A percentile compares a stretch with the other conserved stretches of the same genome.
These are phyloP conservation scores for Liriodendron chinense DNA, from an alignment of 164 flowering plant species.

Conservation along the genomic window DNA sequence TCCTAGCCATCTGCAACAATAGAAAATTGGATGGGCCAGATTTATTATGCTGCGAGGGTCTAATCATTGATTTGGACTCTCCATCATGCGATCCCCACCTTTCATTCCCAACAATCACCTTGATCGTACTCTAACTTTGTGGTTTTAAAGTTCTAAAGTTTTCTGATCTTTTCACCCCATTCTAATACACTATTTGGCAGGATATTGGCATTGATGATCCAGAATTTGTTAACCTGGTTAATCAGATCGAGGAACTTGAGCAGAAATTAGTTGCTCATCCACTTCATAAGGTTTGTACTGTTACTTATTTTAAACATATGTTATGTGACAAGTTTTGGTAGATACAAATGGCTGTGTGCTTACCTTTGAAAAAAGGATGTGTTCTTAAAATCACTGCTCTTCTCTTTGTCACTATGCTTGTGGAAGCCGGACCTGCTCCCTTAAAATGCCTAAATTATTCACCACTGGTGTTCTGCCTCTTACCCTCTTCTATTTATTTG, in stretches of 20 bases:
- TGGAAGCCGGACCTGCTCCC: background rate
- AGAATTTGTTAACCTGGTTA: conserved; percentile 74
- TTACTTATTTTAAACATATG: background rate
- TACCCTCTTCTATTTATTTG: background rate
- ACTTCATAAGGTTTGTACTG: conserved; percentile 62
- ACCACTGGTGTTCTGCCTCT: background rate
- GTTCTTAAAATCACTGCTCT: background rate
- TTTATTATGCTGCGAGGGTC: too few relatives aligned
- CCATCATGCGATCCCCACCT: too few relatives aligned
- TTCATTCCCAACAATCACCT: too few relatives aligned
- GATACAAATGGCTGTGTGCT: background rate
- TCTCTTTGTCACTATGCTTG: background rate
- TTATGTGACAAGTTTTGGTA: background rate
- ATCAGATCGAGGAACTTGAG: conserved; percentile 85
- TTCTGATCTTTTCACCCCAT: too few relatives aligned
- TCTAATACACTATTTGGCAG: conserved; percentile 34
- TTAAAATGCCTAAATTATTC: background rate
- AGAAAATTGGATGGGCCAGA: too few relatives aligned
- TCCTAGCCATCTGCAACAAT: too few relatives aligned
- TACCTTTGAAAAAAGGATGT: background rate
- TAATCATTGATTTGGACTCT: too few relatives aligned
- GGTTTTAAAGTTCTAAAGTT: too few relatives aligned
- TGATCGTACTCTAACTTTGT: too few relatives aligned
- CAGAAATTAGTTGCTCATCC: conserved; percentile 71
- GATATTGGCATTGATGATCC: conserved; percentile 94